Evolutionary conservation across 495 filamentous ascomycete genomes (phyloP), one percentile per base, ranked within the genome.

Genomic region (Parmelia sp.): DNA sequence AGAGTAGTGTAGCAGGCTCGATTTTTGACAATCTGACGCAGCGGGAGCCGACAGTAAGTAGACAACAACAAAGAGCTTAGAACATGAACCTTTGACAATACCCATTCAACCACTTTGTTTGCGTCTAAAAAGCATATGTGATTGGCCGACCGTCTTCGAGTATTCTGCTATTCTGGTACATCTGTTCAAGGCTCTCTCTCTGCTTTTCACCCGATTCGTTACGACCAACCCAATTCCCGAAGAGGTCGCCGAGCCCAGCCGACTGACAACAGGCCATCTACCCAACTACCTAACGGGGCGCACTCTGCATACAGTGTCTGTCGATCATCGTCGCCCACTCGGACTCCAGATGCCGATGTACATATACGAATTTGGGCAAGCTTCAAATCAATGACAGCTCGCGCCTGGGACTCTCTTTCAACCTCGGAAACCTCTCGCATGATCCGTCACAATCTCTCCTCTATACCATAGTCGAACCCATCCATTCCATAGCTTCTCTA

Each of bases 221-320:
- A 71, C 72, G 69, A 70, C 65, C 60, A 65, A 67, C 65, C 62
- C 68, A 65, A 68, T 66, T 59, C 66, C 61, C 71, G 69, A 68
- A 58, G 55, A 51, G 65, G 58, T 66, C 68, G 60, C 67, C 66
- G 68, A 72, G 69, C 60, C 65, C 63, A 40, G 51, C 65, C 63
- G 57, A 55, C 37, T 36, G 27, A 39, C 33, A 1, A 63, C 51
- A 44, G 11, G 37, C 42, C 63, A 29, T 63, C 57, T 63, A 60
- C 36, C 57, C 62, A 58, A 21, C 19, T 40, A 35, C 7, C n/a
- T 14, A 53, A 14, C 23, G 19, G 29, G 25, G 35, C 55, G 36
- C 36, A 40, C 23, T 33, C 17, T 15, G 19, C 19, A 61, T 35
- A 35, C n/a, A 36, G 11, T 53, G 9, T 19, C 44, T 12, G 27